phyloP scores from a whole-genome alignment of 2,329 filamentous ascomycete genomes.

The Diplodia seriata region DNA sequence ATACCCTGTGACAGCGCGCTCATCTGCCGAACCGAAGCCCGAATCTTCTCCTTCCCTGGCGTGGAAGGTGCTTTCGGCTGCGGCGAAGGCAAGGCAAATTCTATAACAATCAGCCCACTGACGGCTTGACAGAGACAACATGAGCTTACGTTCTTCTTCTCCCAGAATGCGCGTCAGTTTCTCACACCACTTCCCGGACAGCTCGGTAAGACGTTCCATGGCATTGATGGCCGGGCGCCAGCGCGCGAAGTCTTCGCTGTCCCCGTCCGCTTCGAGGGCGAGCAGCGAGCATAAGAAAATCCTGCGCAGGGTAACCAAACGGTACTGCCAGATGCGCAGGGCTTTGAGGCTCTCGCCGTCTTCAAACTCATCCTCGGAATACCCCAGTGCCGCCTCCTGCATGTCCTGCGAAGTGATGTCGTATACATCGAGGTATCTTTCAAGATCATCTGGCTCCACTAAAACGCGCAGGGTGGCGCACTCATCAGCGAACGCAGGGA shows the following conservation, averaged over 20 bases:
- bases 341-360: slow-evolving; percentile 80
- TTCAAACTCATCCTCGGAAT: slow-evolving; percentile 71
- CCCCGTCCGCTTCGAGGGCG: slow-evolving; percentile 82
- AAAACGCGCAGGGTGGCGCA: slow-evolving; percentile 73
- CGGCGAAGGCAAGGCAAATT: slow-evolving; percentile 59
- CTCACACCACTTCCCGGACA: slow-evolving; percentile 68
- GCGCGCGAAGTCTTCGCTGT: slow-evolving; percentile 75
- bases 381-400: slow-evolving; percentile 58
- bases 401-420: slow-evolving; percentile 57
- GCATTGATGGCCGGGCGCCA: slow-evolving; percentile 82
- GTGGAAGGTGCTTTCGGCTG: slow-evolving; percentile 63
- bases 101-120: slow-evolving; percentile 36
- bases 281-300: slow-evolving; percentile 88
- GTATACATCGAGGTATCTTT: slow-evolving; percentile 84
- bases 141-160: slow-evolving; percentile 71
- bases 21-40: slow-evolving; percentile 85
- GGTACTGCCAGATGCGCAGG: slow-evolving; percentile 69
- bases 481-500: slow-evolving; percentile 75
- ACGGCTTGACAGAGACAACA: neutral
- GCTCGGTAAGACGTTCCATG: slow-evolving; percentile 69
- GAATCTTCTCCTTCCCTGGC: slow-evolving; percentile 83
- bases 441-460: slow-evolving; percentile 79
- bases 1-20: slow-evolving; percentile 89
- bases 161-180: slow-evolving; percentile 73
- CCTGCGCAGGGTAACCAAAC: slow-evolving; percentile 81